These are phyloP conservation scores for Trematosphaeria pertusa DNA, from an alignment of 2,329 filamentous ascomycete species.

Conservation along the genomic window DNA sequence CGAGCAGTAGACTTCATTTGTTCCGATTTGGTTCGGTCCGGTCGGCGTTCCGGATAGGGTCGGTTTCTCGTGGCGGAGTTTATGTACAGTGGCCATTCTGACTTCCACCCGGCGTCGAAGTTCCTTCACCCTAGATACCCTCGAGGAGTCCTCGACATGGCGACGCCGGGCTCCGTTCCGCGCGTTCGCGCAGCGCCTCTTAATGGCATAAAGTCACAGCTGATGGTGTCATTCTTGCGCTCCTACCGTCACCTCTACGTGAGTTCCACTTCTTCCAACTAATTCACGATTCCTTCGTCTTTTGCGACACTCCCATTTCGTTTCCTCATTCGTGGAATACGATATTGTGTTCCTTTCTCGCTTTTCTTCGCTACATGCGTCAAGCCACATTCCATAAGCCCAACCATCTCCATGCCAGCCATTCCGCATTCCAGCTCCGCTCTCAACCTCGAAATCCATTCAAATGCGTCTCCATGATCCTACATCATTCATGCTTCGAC, in stretches of 20 bases:
- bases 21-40: not conserved
- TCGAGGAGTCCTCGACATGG: slow-evolving; percentile 11
- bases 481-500: slow-evolving; percentile 8
- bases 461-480: not conserved
- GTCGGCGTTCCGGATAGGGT: slow-evolving; percentile 23
- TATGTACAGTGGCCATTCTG: slow-evolving; percentile 13
- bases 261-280: not conserved
- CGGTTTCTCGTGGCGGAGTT: not conserved
- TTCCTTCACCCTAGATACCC: slow-evolving; percentile 37
- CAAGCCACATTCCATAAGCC: slow-evolving; percentile 30
- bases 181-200: slow-evolving; percentile 1
- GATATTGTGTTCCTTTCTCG: not conserved
- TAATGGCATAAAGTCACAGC: not conserved
- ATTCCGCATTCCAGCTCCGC: slow-evolving; percentile 31
- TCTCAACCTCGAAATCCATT: no score
- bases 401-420: slow-evolving; percentile 32
- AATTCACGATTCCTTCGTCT: no score
- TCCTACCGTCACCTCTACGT: not conserved
- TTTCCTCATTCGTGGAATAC: no score
- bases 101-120: slow-evolving; percentile 21
- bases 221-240: not conserved
- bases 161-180: slow-evolving; percentile 7
- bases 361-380: slow-evolving; percentile 13
- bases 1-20: slow-evolving; percentile 26
- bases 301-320: no score